These are phyloP conservation scores for Colletotrichum tofieldiae DNA, from an alignment of 2,329 filamentous ascomycete genomes.

Conservation along the genomic window DNA sequence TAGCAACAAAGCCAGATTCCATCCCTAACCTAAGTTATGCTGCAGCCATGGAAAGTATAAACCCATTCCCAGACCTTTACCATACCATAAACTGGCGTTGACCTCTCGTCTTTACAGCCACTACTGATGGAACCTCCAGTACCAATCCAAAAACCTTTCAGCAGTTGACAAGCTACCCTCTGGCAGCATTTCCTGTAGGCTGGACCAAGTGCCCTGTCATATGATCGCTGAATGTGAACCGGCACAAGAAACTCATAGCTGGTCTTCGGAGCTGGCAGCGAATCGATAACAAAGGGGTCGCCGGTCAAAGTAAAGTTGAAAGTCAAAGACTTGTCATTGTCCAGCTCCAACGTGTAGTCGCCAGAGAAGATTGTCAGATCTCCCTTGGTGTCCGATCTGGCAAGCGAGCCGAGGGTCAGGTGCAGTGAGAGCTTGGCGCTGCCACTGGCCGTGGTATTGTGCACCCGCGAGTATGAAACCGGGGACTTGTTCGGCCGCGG, in stretches of 20 bases:
- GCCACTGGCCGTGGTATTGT: background rate
- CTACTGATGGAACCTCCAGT: background rate
- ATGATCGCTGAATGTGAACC: background rate
- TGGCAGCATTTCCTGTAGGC: background rate
- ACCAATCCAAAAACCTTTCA: background rate
- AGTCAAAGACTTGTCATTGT: background rate
- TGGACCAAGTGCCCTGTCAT: background rate
- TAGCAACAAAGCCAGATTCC: background rate
- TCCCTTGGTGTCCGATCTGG: background rate
- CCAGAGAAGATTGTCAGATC: conserved; percentile 32
- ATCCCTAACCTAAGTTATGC: too few relatives aligned
- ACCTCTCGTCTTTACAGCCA: too few relatives aligned
- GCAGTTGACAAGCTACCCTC: background rate
- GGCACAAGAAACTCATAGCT: background rate
- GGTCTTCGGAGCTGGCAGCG: background rate
- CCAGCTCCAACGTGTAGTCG: background rate
- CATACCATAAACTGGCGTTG: too few relatives aligned
- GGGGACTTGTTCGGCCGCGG: background rate
- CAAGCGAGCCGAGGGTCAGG: background rate
- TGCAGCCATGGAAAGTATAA: too few relatives aligned
- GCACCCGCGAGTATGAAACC: background rate
- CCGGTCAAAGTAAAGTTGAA: background rate
- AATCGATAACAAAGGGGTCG: background rate
- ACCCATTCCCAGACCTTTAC: too few relatives aligned
- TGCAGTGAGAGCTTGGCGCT: background rate